A percentile compares a stretch with the other conserved stretches of the same genome.
Conservation (phyloP, 192 early-diverging fungal species). For the Spinellus fusiger region DNA sequence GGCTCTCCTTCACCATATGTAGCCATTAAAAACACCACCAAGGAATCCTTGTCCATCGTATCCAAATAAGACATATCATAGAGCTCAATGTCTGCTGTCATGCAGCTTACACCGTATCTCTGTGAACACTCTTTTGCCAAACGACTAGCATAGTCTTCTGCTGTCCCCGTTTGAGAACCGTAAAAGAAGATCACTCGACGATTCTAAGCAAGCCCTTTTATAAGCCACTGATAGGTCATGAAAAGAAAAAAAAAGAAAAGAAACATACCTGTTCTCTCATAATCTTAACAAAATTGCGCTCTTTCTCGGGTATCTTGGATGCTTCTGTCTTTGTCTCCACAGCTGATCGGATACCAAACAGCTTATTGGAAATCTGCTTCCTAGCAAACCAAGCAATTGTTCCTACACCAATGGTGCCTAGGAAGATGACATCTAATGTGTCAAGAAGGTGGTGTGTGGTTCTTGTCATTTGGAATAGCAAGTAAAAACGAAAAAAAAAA, state of each 20-base stretch:
- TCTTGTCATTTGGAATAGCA: too few species aligned
- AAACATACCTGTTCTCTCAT: conserved; percentile 48
- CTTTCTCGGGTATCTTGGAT: conserved; percentile 31
- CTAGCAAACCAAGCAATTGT: conserved; percentile 25
- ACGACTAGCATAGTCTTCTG: conserved; percentile 94
- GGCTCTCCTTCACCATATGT: conserved; percentile 98
- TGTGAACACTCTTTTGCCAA: conserved; percentile 80
- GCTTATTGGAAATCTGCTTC: conserved; percentile 22
- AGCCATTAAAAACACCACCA: conserved; percentile 90
- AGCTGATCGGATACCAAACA: conserved; percentile 5
- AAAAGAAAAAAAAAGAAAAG: conserved; percentile 11
- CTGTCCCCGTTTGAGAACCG: conserved; percentile 98
- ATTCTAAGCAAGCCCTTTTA: conserved; percentile 35
- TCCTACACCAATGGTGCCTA: conserved; percentile 39
- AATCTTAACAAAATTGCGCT: conserved; percentile 47
- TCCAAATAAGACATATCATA: conserved; percentile 86
- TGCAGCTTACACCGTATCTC: conserved; percentile 62
- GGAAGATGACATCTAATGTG: conserved; percentile 35
- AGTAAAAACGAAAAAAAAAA: too few species aligned
- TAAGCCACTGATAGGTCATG: too few species aligned
- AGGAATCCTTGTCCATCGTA: conserved; percentile 56
- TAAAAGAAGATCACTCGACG: conserved; percentile 86
- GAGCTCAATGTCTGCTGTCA: conserved; percentile 85
- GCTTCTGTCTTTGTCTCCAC: conserved; percentile 21
- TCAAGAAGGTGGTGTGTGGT: not conserved